Conservation (phyloP, 225 moss, liverwort and hornwort genomes). For the Marchantia polymorpha region DNA sequence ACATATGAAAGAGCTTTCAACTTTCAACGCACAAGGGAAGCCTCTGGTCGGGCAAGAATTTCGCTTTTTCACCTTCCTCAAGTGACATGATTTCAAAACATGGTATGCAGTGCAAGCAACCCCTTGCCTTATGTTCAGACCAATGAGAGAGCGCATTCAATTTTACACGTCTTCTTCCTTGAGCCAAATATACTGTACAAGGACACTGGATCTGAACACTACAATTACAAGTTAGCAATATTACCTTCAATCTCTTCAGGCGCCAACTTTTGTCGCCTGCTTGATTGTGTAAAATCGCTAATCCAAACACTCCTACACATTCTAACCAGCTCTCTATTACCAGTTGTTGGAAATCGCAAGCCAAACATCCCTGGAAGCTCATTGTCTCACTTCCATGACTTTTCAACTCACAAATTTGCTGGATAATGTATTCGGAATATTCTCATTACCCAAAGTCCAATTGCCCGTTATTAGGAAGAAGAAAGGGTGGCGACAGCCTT, state of each 20-base stretch:
- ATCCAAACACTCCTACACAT: neutral
- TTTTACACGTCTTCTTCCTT: neutral
- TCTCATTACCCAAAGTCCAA: neutral
- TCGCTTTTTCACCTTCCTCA: too few species aligned
- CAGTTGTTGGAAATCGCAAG: neutral
- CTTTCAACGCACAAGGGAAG: too few species aligned
- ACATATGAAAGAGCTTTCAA: too few species aligned
- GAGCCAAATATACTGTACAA: constrained; percentile 10
- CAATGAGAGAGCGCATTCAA: neutral
- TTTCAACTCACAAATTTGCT: neutral
- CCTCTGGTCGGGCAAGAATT: too few species aligned
- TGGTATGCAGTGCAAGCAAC: too few species aligned
- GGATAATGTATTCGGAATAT: neutral
- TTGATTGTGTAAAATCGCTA: neutral
- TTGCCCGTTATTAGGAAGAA: constrained; percentile 8
- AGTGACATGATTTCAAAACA: too few species aligned
- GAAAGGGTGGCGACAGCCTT: constrained; percentile 32
- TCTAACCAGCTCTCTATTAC: neutral
- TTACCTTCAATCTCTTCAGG: constrained; percentile 2
- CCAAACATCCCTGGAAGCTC: neutral
- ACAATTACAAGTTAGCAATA: constrained; percentile 11
- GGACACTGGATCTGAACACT: constrained; percentile 14
- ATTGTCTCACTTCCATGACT: neutral
- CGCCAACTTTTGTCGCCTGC: constrained; percentile 10
- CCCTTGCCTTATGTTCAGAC: neutral